phyloP scores from a whole-genome alignment of 1,284 basidiomycete species.

The Cutaneotrichosporon sp. region DNA sequence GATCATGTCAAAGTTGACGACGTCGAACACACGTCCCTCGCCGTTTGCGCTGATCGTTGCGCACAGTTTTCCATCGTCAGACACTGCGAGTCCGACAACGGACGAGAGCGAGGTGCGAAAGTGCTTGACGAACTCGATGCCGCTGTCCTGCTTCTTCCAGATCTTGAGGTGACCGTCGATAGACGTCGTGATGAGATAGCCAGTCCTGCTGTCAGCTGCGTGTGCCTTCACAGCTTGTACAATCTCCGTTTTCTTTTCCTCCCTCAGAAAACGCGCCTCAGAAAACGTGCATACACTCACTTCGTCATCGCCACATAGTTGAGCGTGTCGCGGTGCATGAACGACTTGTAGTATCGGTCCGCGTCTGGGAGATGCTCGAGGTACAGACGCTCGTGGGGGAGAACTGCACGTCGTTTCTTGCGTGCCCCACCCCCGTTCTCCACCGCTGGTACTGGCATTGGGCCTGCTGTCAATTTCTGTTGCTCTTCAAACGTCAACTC shows the following conservation, averaged over 20 bases:
- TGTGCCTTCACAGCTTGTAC: no score
- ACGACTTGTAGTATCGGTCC: constrained; percentile 93
- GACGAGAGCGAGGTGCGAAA: constrained; percentile 86
- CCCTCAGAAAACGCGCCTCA: no score
- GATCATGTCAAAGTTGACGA: constrained; percentile 98
- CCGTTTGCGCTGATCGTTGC: constrained; percentile 84
- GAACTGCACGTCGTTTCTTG: constrained; percentile 56
- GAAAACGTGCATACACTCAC: constrained; percentile 55
- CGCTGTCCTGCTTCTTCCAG: constrained; percentile 95
- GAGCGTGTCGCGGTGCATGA: constrained; percentile 95
- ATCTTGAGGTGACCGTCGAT: constrained; percentile 94
- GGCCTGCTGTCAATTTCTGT: constrained; percentile 22
- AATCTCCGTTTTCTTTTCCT: no score
- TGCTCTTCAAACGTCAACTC: constrained; percentile 5
- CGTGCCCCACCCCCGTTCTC: constrained; percentile 24
- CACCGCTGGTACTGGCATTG: constrained; percentile 24
- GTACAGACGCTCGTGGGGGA: constrained; percentile 78
- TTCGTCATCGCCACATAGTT: constrained; percentile 83
- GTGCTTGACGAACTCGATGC: constrained; percentile 91
- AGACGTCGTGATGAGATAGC: constrained; percentile 92
- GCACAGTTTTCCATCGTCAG: constrained; percentile 87
- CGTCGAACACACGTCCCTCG: constrained; percentile 91
- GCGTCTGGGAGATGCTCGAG: constrained; percentile 87
- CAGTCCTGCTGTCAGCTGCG: constrained; percentile 61
- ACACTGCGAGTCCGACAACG: constrained; percentile 77